Percentiles rank a stretch among this genome's conserved stretches.
Evolutionary conservation across 1,284 basidiomycete species (phyloP).

Genomic region (Leccinum ponderosum): DNA sequence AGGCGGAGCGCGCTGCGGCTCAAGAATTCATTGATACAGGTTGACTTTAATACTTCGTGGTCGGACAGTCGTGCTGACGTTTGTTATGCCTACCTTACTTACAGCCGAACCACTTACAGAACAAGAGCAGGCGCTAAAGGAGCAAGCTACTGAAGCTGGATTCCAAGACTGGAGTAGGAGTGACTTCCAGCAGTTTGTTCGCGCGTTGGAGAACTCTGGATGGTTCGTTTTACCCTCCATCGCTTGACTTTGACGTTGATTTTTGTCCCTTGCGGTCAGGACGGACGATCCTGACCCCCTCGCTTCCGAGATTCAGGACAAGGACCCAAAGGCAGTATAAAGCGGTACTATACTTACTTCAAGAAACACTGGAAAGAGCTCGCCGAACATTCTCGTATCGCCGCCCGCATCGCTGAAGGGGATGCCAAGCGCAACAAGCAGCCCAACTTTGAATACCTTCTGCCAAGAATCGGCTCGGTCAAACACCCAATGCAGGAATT

Average conservation of each 20-base stretch:
- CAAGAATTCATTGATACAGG: constrained; percentile 89
- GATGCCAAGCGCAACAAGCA: constrained; percentile 88
- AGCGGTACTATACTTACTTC: constrained; percentile 84
- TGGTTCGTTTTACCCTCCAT: constrained; percentile 51
- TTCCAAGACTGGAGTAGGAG: constrained; percentile 91
- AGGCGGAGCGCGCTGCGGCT: constrained; percentile 77
- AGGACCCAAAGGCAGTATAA: constrained; percentile 78
- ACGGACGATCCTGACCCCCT: constrained; percentile 76
- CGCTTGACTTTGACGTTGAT: not conserved
- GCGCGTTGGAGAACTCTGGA: constrained; percentile 84
- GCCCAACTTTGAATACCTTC: constrained; percentile 76
- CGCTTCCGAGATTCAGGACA: constrained; percentile 85
- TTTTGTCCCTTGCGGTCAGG: constrained; percentile 46
- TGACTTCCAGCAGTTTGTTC: constrained; percentile 92
- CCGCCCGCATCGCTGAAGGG: constrained; percentile 79
- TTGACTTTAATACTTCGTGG: constrained; percentile 26
- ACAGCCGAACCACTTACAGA: constrained; percentile 86
- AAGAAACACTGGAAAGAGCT: constrained; percentile 86
- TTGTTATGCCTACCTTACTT: not conserved
- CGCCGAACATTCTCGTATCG: constrained; percentile 79
- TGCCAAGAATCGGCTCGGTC: constrained; percentile 77
- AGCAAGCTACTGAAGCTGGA: constrained; percentile 74
- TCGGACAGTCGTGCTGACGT: not conserved
- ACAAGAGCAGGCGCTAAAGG: constrained; percentile 81
- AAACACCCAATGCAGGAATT: constrained; percentile 93